Base-by-base conservation (phyloP, 176 grass and related monocot species). In the Raddia guianensis region DNA sequence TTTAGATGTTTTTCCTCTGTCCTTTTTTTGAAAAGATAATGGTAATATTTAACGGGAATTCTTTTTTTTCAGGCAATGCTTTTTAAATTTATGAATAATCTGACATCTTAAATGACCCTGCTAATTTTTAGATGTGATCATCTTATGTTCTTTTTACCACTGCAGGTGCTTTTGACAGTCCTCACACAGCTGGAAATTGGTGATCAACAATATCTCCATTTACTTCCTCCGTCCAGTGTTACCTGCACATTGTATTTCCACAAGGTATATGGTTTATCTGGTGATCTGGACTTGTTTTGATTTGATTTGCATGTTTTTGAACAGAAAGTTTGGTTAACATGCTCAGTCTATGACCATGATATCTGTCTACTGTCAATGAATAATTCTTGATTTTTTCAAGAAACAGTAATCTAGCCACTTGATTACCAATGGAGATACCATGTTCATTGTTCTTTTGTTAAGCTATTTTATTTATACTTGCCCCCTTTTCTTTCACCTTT, bases 141-240 rank as follows among this genome's bases (percentile, higher is more conserved):
- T 71, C 15, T 47, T 47, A 16, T 74, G 44, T 78, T 65, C 64
- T 69, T 44, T 70, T 73, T 27, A 47, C 52, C 63, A 60, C 59
- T 84, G 74, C 68, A 98, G 95, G 95, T 93, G 67, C 83, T 98
- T 51, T 85, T 94, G 74, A 98, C 95, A 49, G 79, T 95, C 53
- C 90, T 98, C 73, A 98, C 92, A 74, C 90, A 92, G 61, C 84
- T 98, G 66, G 95, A 98, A 91, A 98, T 98, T 5, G 90, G 92
- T 33, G 92, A 91, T 68, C 83, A 95, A 56, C 90, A 98, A 79
- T 98, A 95, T 87, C 66, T 98, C 49, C 74, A 70, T 81, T 92
- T 94, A 78, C 92, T 98, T 66, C 88, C 95, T 64, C 95, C 89
- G 75, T 87, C 91, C 76, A 98, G 87, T 48, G 86, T 90, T 54